Conservation (phyloP, 108 stramenopile genomes). For the Aurantiochytrium sp. region DNA sequence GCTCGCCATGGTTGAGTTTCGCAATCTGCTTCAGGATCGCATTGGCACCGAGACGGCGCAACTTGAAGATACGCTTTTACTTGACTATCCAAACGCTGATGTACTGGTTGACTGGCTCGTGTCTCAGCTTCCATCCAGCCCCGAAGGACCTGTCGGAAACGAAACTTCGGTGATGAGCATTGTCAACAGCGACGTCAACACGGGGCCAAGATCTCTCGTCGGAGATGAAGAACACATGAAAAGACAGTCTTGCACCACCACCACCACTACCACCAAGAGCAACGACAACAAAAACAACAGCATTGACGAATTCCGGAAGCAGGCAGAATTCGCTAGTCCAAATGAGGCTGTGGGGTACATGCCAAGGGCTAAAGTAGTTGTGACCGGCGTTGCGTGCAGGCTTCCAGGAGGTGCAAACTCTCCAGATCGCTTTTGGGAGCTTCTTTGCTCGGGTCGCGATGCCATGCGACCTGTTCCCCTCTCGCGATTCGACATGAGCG, state of each 20-base stretch:
- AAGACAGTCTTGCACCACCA: too few relatives aligned
- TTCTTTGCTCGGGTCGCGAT: background rate
- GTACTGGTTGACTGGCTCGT: background rate
- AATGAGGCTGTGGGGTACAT: too few relatives aligned
- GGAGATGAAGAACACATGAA: too few relatives aligned
- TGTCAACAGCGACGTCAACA: too few relatives aligned
- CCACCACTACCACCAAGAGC: too few relatives aligned
- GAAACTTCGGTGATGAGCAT: too few relatives aligned
- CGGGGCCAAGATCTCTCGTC: too few relatives aligned
- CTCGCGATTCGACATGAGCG: background rate
- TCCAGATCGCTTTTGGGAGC: background rate
- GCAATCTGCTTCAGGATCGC: background rate
- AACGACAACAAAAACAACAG: too few relatives aligned
- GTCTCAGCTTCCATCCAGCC: background rate
- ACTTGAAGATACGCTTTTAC: slow-evolving; percentile 3
- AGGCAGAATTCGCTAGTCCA: too few relatives aligned
- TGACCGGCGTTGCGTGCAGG: background rate
- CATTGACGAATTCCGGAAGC: too few relatives aligned
- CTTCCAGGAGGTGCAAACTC: background rate
- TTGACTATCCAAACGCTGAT: slow-evolving; percentile 20
- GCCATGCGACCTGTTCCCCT: background rate
- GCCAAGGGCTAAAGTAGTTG: background rate
- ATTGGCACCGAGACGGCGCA: background rate
- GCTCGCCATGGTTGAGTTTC: slow-evolving; percentile 18
- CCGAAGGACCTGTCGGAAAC: too few relatives aligned